A percentile compares a stretch with the other conserved stretches of the same genome.
Conservation (phyloP, 2,329 filamentous ascomycete species). For the Hymenoscyphus fructigenus region DNA sequence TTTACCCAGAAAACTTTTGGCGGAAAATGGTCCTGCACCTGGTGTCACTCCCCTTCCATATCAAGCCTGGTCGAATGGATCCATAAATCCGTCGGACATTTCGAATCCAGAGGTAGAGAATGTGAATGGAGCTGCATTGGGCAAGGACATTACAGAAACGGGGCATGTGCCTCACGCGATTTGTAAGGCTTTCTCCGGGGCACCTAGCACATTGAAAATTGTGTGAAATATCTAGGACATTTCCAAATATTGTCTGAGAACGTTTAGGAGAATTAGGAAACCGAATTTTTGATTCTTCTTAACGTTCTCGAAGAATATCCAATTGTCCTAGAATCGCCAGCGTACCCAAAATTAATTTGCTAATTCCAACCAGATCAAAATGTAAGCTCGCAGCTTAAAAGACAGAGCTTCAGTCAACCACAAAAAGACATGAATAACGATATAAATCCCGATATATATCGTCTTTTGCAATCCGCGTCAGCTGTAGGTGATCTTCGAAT, state of each 20-base stretch:
- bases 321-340: too few species aligned
- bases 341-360: background rate
- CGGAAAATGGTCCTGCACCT: background rate
- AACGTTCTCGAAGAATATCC: too few species aligned
- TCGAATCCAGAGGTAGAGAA: slow-evolving; percentile 18
- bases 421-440: slow-evolving; percentile 12
- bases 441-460: background rate
- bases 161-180: slow-evolving; percentile 35
- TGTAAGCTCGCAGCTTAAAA: slow-evolving; percentile 25
- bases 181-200: slow-evolving; percentile 28
- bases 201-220: too few species aligned
- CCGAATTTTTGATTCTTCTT: too few species aligned
- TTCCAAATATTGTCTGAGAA: background rate
- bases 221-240: background rate
- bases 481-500: slow-evolving; percentile 29
- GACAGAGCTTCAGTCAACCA: slow-evolving; percentile 18
- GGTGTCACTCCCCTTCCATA: background rate
- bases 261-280: background rate
- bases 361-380: slow-evolving; percentile 30
- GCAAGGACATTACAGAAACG: slow-evolving; percentile 15
- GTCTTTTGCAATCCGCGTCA: slow-evolving; percentile 30
- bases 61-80: slow-evolving; percentile 18
- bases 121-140: slow-evolving; percentile 7
- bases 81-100: slow-evolving; percentile 32
- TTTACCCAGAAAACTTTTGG: background rate